These are phyloP conservation scores for Sporothrix pseudoabietina DNA, from an alignment of 2,329 filamentous ascomycete genomes.

Conservation along the genomic window DNA sequence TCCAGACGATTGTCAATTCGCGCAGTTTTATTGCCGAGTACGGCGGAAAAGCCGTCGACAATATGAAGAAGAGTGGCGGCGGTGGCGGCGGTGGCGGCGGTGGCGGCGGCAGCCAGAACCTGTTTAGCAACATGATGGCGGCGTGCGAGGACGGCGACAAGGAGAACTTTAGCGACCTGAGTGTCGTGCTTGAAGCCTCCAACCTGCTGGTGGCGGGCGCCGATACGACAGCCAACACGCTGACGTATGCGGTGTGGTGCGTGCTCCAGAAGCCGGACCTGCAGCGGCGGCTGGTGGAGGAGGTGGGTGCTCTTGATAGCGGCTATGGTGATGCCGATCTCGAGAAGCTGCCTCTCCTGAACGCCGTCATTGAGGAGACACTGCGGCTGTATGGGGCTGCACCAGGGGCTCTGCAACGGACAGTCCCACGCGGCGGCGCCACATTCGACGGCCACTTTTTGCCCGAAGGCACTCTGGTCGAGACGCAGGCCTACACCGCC, in stretches of 20 bases:
- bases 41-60: background rate
- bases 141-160: background rate
- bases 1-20: background rate
- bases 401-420: background rate
- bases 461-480: background rate
- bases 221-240: background rate
- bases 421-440: background rate
- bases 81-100: background rate
- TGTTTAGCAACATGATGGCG: background rate
- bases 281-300: background rate
- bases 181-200: background rate
- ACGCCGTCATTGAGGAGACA: background rate
- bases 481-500: background rate
- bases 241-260: background rate
- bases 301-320: background rate
- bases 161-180: background rate
- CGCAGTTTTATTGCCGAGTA: background rate
- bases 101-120: background rate
- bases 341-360: background rate
- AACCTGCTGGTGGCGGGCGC: background rate
- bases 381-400: background rate
- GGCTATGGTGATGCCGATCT: background rate
- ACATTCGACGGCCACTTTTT: background rate
- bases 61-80: background rate
- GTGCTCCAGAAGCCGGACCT: background rate